Evolutionary conservation across 1,139 yeast genomes (phyloP).

Genomic region (Meyerozyma carpophila): DNA sequence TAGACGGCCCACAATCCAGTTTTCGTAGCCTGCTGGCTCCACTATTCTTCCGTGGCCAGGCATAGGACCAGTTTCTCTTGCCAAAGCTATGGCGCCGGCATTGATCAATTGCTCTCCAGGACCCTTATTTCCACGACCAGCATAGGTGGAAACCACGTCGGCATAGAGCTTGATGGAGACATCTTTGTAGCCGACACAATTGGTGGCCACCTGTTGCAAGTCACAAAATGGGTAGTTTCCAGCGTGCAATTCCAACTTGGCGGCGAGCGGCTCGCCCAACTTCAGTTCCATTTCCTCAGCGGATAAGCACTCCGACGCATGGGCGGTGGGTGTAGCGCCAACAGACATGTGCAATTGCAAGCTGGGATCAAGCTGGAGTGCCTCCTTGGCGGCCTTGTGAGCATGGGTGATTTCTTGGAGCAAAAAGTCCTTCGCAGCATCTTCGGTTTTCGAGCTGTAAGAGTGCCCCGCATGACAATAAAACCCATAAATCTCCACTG

Average conservation of each 20-base stretch:
- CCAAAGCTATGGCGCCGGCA: conserved; percentile 68
- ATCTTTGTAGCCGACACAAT: conserved; percentile 41
- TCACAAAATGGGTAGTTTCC: conserved; percentile 75
- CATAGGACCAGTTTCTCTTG: conserved; percentile 53
- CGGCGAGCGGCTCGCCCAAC: conserved; percentile 31
- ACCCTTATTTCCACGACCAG: conserved; percentile 36
- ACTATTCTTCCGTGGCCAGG: conserved; percentile 47
- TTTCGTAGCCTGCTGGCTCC: conserved; percentile 30
- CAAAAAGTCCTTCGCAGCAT: conserved; percentile 44
- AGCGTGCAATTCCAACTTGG: conserved; percentile 66
- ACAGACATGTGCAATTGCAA: conserved; percentile 45
- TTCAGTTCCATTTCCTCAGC: conserved; percentile 13
- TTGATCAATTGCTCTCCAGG: conserved; percentile 64
- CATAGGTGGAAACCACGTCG: conserved; percentile 59
- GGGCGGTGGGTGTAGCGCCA: conserved; percentile 83
- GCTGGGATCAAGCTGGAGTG: conserved; percentile 21
- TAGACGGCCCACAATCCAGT: conserved; percentile 53
- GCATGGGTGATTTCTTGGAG: conserved; percentile 54
- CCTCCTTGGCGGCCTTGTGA: conserved; percentile 45
- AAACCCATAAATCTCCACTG: conserved; percentile 55
- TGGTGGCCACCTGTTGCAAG: conserved; percentile 69
- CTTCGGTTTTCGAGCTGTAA: conserved; percentile 44
- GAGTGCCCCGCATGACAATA: conserved; percentile 82
- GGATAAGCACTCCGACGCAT: conserved; percentile 41
- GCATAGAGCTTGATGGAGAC: conserved; percentile 58